phyloP scores from a whole-genome alignment of 139 green algal genomes.

The Yamagishiella unicocca region DNA sequence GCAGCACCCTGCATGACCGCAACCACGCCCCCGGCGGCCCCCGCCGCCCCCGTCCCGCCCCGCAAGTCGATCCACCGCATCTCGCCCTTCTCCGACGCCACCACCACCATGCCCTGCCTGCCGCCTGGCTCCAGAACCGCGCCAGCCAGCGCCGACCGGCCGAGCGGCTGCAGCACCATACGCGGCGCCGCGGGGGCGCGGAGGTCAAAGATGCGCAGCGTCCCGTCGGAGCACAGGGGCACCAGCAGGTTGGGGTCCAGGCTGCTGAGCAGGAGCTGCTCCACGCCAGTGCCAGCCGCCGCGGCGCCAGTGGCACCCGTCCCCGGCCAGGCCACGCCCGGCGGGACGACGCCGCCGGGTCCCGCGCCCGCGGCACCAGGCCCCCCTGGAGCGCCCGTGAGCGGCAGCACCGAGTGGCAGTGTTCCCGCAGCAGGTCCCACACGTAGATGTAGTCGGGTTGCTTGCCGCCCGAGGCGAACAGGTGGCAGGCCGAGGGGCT shows the following conservation, averaged over 20 bases:
- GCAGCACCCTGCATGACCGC: conserved; percentile 4
- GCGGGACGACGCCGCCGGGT: conserved; percentile 9
- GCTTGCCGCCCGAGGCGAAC: conserved; percentile 65
- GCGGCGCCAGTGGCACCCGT: neutral
- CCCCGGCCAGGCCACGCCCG: conserved; percentile 19
- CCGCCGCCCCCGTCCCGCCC: conserved; percentile 33
- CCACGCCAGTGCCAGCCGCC: neutral
- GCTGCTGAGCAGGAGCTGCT: conserved; percentile 36
- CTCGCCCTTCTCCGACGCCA: conserved; percentile 68
- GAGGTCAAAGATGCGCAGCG: conserved; percentile 83
- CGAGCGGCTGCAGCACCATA: conserved; percentile 57
- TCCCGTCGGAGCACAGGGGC: conserved; percentile 63
- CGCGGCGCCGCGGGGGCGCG: conserved; percentile 58
- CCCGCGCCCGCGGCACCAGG: neutral
- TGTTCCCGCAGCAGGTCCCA: conserved; percentile 64
- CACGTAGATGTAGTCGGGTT: conserved; percentile 68
- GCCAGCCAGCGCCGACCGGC: conserved; percentile 54
- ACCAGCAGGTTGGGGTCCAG: conserved; percentile 69
- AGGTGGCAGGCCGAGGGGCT: conserved; percentile 47
- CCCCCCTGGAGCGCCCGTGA: neutral
- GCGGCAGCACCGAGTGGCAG: conserved; percentile 38
- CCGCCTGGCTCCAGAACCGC: conserved; percentile 80
- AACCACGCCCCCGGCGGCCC: neutral
- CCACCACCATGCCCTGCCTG: conserved; percentile 46
- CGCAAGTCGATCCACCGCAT: conserved; percentile 88